These are phyloP conservation scores for Metschnikowia kofuensis DNA, from an alignment of 805 yeast genomes.

Conservation along the genomic window DNA sequence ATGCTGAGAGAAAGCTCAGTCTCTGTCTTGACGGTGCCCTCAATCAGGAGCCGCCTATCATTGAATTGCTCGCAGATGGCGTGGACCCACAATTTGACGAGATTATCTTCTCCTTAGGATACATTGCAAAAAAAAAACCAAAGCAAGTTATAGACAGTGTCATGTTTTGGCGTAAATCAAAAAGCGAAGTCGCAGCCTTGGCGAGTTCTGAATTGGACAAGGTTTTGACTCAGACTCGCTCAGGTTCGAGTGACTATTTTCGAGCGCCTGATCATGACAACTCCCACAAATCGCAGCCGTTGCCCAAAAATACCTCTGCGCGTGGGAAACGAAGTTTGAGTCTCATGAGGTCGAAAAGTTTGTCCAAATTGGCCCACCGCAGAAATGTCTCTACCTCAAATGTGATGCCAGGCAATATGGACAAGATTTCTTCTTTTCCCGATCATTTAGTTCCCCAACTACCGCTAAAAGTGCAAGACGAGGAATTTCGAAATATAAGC, in stretches of 20 bases:
- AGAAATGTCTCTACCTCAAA: constrained; percentile 48
- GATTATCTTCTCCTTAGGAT: constrained; percentile 81
- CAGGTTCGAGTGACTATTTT: background rate
- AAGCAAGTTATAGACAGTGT: constrained; percentile 96
- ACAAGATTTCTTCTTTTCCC: background rate
- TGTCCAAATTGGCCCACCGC: constrained; percentile 41
- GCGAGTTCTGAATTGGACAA: constrained; percentile 42
- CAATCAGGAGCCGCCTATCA: constrained; percentile 71
- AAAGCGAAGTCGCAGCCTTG: constrained; percentile 73
- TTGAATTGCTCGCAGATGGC: constrained; percentile 75
- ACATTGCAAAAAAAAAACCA: constrained; percentile 84
- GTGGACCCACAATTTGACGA: constrained; percentile 83
- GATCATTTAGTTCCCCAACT: background rate
- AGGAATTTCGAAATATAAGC: constrained; percentile 24
- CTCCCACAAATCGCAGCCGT: constrained; percentile 1
- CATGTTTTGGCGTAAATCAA: constrained; percentile 96
- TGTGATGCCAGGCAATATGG: constrained; percentile 16
- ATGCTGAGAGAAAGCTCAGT: constrained; percentile 84
- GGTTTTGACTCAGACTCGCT: constrained; percentile 26
- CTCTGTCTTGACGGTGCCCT: constrained; percentile 64
- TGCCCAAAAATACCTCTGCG: constrained; percentile 2
- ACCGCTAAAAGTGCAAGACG: constrained; percentile 1
- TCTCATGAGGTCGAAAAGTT: constrained; percentile 39
- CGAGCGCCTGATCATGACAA: too few species aligned
- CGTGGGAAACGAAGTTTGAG: constrained; percentile 40